Evolutionary conservation across 164 flowering plant species (phyloP), one percentile per base, ranked within the genome.

Genomic region (Chimonanthus salicifolius): DNA sequence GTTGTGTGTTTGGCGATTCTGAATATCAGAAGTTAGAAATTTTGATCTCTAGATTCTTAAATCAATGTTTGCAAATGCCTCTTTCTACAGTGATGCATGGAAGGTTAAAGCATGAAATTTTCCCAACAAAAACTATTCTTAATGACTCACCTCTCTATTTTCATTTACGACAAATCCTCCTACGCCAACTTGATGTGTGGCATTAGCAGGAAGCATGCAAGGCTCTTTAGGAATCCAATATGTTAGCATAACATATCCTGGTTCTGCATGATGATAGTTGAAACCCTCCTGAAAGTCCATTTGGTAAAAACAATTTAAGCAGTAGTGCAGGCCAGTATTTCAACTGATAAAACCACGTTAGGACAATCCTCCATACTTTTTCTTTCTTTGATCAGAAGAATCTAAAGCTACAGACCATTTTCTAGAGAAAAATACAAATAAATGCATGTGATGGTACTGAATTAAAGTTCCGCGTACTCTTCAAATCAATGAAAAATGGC

Each of bases 161-260:
- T 85, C 84, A 69, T 84, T 89, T 43, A 87, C 81, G 45, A 86
- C 88, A 47, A 89, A 89, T 63, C 83, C 88, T 46, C 82, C 89
- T 3, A 87, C 78, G 20, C 90, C 92, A 69, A 89, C 82, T 73
- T 82, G 90, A 83, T 87, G 89, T 0, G 90, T 81, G 72, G 92
- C 89, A 72, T 81, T 77, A 49, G 80, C 79, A 62, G 92, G 92
- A 16, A 89, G 92, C 82, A 83, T 21, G 73, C 81, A 82, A 1
- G 88, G 88, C 66, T 78, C 85, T 49, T 82, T 69, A 10, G 92
- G 88, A 64, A 89, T 83, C 92, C 92, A 89, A 69, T 82, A 79
- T 13, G 92, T 87, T 50, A 89, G 70, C 89, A 87, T 85, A 2
- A 83, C 85, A 79, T 86, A 85, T 62, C 86, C 88, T 3, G 88